phyloP scores from a whole-genome alignment of 106 monocot genomes.

The Chionographis japonica region DNA sequence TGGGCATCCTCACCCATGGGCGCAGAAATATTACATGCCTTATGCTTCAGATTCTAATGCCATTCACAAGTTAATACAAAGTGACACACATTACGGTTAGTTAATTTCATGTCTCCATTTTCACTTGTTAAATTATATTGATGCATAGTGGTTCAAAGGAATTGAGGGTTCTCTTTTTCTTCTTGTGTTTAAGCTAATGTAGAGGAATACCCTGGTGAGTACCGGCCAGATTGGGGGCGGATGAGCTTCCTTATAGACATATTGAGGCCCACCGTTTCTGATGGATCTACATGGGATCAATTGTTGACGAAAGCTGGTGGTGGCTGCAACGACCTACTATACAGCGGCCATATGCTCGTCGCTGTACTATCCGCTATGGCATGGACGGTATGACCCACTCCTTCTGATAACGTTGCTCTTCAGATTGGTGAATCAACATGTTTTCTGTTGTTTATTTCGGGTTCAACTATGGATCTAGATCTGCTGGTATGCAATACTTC shows the following conservation, averaged over 20 bases:
- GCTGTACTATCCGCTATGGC: slow-evolving; percentile 97
- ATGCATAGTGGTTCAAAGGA: neutral
- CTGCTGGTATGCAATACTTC: too few relatives aligned
- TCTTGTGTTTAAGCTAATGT: slow-evolving; percentile 33
- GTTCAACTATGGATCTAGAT: too few relatives aligned
- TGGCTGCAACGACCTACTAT: slow-evolving; percentile 94
- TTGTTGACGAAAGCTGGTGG: slow-evolving; percentile 84
- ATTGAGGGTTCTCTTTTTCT: neutral
- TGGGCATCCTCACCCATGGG: slow-evolving; percentile 92
- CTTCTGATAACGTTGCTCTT: neutral
- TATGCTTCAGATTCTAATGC: slow-evolving; percentile 64
- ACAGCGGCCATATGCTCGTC: slow-evolving; percentile 98
- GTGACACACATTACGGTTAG: slow-evolving; percentile 64
- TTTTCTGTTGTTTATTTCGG: too few relatives aligned
- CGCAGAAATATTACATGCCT: slow-evolving; percentile 85
- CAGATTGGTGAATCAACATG: neutral
- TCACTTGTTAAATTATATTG: neutral
- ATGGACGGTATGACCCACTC: slow-evolving; percentile 66
- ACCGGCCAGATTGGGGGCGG: slow-evolving; percentile 74
- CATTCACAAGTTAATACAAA: slow-evolving; percentile 58
- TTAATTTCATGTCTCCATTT: neutral
- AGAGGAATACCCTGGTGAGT: slow-evolving; percentile 65
- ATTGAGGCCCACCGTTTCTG: slow-evolving; percentile 60
- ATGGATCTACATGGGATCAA: slow-evolving; percentile 80
- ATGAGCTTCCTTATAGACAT: slow-evolving; percentile 84